phyloP scores from a whole-genome alignment of 2,329 filamentous ascomycete species.

The Scopulariopsis brevicaulis region DNA sequence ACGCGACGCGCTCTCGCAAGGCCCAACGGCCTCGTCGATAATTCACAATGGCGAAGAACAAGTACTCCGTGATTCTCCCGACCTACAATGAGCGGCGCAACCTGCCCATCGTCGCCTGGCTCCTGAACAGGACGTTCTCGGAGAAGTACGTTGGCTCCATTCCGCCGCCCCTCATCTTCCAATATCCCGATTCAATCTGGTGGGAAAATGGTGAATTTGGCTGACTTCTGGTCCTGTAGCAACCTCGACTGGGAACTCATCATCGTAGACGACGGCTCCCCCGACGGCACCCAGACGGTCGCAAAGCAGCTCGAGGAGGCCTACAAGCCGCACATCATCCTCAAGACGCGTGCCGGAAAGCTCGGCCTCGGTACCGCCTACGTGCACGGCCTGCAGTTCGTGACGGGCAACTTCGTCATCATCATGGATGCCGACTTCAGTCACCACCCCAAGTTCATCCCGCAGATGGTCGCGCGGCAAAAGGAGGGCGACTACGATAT shows the following conservation, averaged over 20 bases:
- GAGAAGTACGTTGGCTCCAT: constrained; percentile 52
- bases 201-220: background rate
- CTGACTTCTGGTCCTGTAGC: constrained; percentile 29
- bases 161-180: background rate
- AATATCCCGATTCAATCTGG: background rate
- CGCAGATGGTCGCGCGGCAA: constrained; percentile 81
- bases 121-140: constrained; percentile 85
- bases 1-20: background rate
- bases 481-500: constrained; percentile 77
- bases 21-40: background rate
- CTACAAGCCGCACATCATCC: constrained; percentile 68
- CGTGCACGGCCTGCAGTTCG: constrained; percentile 85
- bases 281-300: constrained; percentile 86
- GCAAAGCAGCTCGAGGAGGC: constrained; percentile 82
- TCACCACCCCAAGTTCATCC: constrained; percentile 98
- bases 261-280: constrained; percentile 95
- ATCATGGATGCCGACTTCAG: constrained; percentile 99
- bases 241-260: constrained; percentile 95
- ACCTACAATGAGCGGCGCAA: constrained; percentile 99
- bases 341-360: constrained; percentile 86
- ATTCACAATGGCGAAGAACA: constrained; percentile 47
- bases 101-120: constrained; percentile 89
- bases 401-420: constrained; percentile 88
- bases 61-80: constrained; percentile 94
- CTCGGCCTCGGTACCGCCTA: constrained; percentile 95